phyloP scores from a whole-genome alignment of 495 filamentous ascomycete genomes.

The Trichoderma virens region DNA sequence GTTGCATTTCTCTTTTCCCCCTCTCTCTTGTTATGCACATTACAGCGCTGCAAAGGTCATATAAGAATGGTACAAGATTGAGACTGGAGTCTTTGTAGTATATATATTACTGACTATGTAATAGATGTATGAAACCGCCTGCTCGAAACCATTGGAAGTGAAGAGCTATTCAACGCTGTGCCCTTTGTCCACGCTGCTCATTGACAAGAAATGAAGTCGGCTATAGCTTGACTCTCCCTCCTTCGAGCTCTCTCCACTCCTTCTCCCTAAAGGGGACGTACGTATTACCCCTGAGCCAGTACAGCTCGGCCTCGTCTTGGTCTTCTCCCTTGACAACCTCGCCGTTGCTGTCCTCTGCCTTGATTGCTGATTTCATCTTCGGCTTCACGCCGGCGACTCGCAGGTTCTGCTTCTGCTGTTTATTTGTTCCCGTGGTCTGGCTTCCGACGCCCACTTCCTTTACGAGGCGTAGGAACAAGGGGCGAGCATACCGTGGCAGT shows the following conservation, averaged over 20 bases:
- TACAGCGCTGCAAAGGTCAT: neutral
- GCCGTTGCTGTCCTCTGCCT: neutral
- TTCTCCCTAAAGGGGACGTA: constrained; percentile 59
- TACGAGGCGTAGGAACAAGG: constrained; percentile 67
- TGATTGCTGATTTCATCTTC: neutral
- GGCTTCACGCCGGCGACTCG: constrained; percentile 70
- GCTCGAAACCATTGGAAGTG: too few species aligned
- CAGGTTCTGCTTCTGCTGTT: constrained; percentile 71
- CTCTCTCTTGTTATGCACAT: neutral
- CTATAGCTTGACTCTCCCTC: constrained; percentile 63
- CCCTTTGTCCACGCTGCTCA: too few species aligned
- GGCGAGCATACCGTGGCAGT: constrained; percentile 69
- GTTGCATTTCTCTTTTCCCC: neutral
- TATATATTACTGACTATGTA: neutral
- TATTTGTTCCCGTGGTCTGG: constrained; percentile 74
- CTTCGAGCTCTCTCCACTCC: constrained; percentile 62
- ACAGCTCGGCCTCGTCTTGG: constrained; percentile 55
- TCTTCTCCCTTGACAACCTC: constrained; percentile 19
- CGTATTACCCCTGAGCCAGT: constrained; percentile 50
- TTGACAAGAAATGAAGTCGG: too few species aligned
- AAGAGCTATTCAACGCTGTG: too few species aligned
- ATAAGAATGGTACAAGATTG: neutral
- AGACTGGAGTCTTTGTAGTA: neutral
- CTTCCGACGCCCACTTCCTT: constrained; percentile 30
- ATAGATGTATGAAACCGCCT: neutral